phyloP scores from a whole-genome alignment of 2,329 filamentous ascomycete genomes.

The Allantophomopsis cytisporea region DNA sequence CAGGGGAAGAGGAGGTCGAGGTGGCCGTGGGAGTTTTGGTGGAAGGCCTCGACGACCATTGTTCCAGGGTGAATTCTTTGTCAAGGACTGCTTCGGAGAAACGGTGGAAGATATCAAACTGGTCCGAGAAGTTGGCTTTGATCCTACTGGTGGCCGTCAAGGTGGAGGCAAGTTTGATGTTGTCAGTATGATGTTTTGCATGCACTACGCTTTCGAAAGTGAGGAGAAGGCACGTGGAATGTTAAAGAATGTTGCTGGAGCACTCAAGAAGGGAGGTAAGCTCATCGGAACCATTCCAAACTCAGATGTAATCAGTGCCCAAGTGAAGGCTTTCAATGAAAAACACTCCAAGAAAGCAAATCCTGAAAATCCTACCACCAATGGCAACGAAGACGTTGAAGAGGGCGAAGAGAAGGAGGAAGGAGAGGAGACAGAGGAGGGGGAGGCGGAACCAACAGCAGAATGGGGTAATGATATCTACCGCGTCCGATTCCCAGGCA shows the following conservation, averaged over 20 bases:
- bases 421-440: constrained; percentile 39
- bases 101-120: constrained; percentile 71
- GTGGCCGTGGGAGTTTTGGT: constrained; percentile 24
- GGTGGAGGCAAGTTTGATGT: constrained; percentile 80
- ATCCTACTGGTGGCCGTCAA: constrained; percentile 53
- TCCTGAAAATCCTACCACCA: constrained; percentile 18
- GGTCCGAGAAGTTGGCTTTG: constrained; percentile 77
- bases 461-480: constrained; percentile 95
- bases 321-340: constrained; percentile 63
- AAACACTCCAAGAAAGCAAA: constrained; percentile 15
- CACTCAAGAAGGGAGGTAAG: constrained; percentile 83
- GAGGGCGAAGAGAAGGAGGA: constrained; percentile 13
- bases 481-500: constrained; percentile 72
- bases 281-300: constrained; percentile 97
- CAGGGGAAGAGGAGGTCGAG: constrained; percentile 34
- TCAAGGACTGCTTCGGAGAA: constrained; percentile 87
- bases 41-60: constrained; percentile 37
- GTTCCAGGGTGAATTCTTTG: constrained; percentile 78
- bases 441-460: constrained; percentile 48
- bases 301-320: constrained; percentile 74
- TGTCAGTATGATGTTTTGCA: constrained; percentile 98
- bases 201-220: constrained; percentile 96
- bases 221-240: constrained; percentile 84
- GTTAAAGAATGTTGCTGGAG: constrained; percentile 82
- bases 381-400: constrained; percentile 28